These are phyloP conservation scores for Xylaria sp. DNA, from an alignment of 2,329 filamentous ascomycete species.

Conservation along the genomic window DNA sequence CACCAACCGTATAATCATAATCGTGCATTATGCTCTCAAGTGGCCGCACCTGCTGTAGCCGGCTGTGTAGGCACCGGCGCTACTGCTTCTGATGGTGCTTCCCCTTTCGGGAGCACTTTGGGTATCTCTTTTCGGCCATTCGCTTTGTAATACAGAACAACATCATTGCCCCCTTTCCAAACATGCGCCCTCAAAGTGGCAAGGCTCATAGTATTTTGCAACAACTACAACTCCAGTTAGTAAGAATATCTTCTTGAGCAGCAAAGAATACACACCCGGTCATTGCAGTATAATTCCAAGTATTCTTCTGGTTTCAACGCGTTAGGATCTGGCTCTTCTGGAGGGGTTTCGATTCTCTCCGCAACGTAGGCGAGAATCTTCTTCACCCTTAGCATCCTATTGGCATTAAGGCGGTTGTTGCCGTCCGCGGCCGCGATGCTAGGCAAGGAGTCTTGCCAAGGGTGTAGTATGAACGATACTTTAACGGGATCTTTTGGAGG, in stretches of 20 bases:
- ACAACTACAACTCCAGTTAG: slow-evolving; percentile 58
- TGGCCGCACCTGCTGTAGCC: slow-evolving; percentile 35
- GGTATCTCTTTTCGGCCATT: slow-evolving; percentile 82
- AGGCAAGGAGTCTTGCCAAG: slow-evolving; percentile 79
- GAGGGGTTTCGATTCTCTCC: slow-evolving; percentile 84
- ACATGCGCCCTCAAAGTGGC: slow-evolving; percentile 90
- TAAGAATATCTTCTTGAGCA: slow-evolving; percentile 33
- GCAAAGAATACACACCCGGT: slow-evolving; percentile 71
- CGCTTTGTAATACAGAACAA: slow-evolving; percentile 88
- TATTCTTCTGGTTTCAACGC: slow-evolving; percentile 87
- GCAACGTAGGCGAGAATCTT: slow-evolving; percentile 95
- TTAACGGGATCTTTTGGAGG: slow-evolving; percentile 93
- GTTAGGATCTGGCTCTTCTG: slow-evolving; percentile 67
- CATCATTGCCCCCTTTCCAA: slow-evolving; percentile 95
- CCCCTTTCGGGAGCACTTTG: slow-evolving; percentile 48
- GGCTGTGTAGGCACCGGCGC: slow-evolving; percentile 32
- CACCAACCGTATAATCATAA: slow-evolving; percentile 13
- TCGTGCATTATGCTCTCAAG: slow-evolving; percentile 26
- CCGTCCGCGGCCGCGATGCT: slow-evolving; percentile 79
- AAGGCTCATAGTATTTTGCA: slow-evolving; percentile 89
- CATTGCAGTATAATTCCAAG: slow-evolving; percentile 93
- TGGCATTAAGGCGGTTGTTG: slow-evolving; percentile 93
- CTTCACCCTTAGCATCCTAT: slow-evolving; percentile 93
- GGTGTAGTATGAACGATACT: slow-evolving; percentile 92
- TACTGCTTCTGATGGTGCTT: slow-evolving; percentile 37